Percentiles rank a stretch among this genome's conserved stretches.
phyloP scores from a whole-genome alignment of 352 stramenopile genomes.

The Nothophytophthora sp. region DNA sequence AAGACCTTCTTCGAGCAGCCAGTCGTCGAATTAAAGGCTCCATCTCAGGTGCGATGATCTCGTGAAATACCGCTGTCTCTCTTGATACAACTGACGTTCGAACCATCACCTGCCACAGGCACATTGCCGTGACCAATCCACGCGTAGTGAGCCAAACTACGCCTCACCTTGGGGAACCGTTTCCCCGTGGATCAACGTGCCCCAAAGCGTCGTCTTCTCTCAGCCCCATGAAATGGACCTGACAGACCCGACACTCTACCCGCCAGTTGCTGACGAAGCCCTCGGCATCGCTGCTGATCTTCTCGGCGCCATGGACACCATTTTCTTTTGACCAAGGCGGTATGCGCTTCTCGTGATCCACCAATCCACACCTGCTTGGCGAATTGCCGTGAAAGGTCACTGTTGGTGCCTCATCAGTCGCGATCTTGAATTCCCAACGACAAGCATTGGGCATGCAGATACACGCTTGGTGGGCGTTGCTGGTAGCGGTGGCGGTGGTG shows the following conservation, averaged over 20 bases:
- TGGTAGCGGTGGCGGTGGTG: no score
- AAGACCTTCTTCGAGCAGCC: no score
- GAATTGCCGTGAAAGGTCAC: constrained; percentile 12
- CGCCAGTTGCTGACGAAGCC: constrained; percentile 1
- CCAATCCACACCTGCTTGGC: no score
- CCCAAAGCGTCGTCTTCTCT: not conserved
- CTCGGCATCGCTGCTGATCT: constrained; percentile 12
- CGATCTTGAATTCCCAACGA: constrained; percentile 6
- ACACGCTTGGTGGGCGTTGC: constrained; percentile 8
- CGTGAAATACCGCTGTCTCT: no score
- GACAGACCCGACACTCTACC: not conserved
- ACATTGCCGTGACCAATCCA: not conserved
- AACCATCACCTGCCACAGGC: no score
- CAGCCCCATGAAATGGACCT: not conserved
- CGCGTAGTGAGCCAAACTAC: constrained; percentile 5
- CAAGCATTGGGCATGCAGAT: constrained; percentile 11
- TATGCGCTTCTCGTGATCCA: no score
- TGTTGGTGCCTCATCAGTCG: not conserved
- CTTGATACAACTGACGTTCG: no score
- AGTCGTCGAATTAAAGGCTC: no score
- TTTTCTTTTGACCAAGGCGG: constrained; percentile 48
- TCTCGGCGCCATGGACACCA: constrained; percentile 23
- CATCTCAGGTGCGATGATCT: no score
- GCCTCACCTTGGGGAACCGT: no score
- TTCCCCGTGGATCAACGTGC: constrained; percentile 1